phyloP scores from a whole-genome alignment of 2,329 filamentous ascomycete species.

The Aspergillus bombycis region DNA sequence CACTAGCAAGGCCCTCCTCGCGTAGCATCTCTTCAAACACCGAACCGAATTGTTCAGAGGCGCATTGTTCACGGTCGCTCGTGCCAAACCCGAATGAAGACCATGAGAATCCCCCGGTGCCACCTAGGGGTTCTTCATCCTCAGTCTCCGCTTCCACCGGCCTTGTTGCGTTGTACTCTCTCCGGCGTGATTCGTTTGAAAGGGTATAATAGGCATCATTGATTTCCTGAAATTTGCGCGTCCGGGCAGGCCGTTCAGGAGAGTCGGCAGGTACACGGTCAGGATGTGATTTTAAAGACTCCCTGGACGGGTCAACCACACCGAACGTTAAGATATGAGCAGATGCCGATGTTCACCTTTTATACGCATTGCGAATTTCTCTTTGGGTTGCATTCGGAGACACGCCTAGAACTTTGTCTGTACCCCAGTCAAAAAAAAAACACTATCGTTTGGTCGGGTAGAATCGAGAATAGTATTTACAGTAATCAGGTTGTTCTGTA shows the following conservation, averaged over 20 bases:
- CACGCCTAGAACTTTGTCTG: slow-evolving; percentile 76
- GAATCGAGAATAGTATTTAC: slow-evolving; percentile 31
- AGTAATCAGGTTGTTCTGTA: slow-evolving; percentile 43
- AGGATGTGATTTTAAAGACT: slow-evolving; percentile 88
- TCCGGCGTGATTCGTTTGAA: slow-evolving; percentile 74
- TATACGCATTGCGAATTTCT: slow-evolving; percentile 93
- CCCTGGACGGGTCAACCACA: slow-evolving; percentile 53
- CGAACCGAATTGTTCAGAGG: slow-evolving; percentile 81
- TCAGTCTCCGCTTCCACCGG: slow-evolving; percentile 55
- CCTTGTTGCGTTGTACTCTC: slow-evolving; percentile 77
- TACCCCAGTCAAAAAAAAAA: slow-evolving; percentile 11
- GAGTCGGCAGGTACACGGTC: slow-evolving; percentile 85
- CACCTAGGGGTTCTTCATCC: slow-evolving; percentile 51
- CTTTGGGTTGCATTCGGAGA: slow-evolving; percentile 73
- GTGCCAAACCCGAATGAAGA: slow-evolving; percentile 66
- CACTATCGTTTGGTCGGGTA: background rate
- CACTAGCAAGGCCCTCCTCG: slow-evolving; percentile 76
- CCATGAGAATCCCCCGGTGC: slow-evolving; percentile 70
- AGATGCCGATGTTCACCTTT: slow-evolving; percentile 61
- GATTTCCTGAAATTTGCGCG: slow-evolving; percentile 85
- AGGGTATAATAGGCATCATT: slow-evolving; percentile 94
- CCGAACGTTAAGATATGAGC: background rate
- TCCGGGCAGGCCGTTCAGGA: slow-evolving; percentile 78
- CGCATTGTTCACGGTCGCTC: slow-evolving; percentile 38
- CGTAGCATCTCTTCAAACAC: slow-evolving; percentile 89